phyloP scores from a whole-genome alignment of 768 basidiomycete species.

The Epithele typhae region DNA sequence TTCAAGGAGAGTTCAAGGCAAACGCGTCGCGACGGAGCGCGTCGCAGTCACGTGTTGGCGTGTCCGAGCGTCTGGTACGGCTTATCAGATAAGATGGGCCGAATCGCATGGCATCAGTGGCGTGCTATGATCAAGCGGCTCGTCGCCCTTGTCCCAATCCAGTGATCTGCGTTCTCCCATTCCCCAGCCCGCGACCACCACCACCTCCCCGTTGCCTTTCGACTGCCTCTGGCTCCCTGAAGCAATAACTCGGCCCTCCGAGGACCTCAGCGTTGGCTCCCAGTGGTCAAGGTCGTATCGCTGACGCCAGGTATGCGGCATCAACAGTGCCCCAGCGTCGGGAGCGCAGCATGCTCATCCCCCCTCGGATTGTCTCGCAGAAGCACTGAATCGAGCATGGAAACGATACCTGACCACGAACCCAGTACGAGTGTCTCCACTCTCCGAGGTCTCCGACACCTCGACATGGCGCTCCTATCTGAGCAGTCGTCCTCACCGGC shows the following conservation, averaged over 20 bases:
- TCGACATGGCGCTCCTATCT: constrained; percentile 11
- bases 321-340: too few species aligned
- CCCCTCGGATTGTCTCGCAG: too few species aligned
- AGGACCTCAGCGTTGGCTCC: too few species aligned
- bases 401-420: too few species aligned
- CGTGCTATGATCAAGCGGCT: constrained; percentile 12
- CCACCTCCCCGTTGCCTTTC: neutral
- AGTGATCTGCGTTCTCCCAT: constrained; percentile 10
- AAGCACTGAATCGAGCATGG: too few species aligned
- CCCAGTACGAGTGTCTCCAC: constrained; percentile 24
- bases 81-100: constrained; percentile 2
- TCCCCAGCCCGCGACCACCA: too few species aligned
- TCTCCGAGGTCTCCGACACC: constrained; percentile 17
- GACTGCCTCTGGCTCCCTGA: neutral
- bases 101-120: constrained; percentile 6
- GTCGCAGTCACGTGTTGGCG: constrained; percentile 9
- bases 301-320: too few species aligned
- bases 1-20: too few species aligned
- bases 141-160: constrained; percentile 2
- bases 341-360: too few species aligned
- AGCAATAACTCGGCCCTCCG: too few species aligned
- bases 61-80: neutral
- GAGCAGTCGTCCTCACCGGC: neutral
- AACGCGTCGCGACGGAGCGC: too few species aligned
- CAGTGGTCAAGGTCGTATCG: too few species aligned